A percentile compares a stretch with the other conserved stretches of the same genome.
Conservation (phyloP, 176 grass and related monocot genomes). For the Luzula sylvatica region DNA sequence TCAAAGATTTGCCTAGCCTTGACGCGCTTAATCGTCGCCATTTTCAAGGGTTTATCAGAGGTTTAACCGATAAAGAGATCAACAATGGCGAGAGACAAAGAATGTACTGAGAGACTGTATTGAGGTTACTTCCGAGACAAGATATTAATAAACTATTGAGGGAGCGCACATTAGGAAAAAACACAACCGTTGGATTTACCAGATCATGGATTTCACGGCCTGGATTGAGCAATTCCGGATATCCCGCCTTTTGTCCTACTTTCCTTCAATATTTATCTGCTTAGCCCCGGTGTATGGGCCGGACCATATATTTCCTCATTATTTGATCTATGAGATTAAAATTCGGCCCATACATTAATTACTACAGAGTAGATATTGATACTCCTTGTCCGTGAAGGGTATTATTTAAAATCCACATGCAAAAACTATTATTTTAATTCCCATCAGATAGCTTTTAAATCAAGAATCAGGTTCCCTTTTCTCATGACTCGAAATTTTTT, state of each 20-base stretch:
- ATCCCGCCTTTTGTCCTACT: neutral
- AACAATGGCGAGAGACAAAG: neutral
- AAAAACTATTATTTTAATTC: neutral
- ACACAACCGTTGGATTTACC: constrained; percentile 1
- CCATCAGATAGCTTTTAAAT: too few relatives aligned
- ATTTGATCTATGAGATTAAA: too few relatives aligned
- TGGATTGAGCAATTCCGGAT: neutral
- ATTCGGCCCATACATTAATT: too few relatives aligned
- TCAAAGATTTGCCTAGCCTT: constrained; percentile 50
- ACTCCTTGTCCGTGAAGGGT: constrained; percentile 9
- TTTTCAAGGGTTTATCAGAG: neutral
- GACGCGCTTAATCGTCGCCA: constrained; percentile 33
- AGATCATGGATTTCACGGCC: constrained; percentile 10
- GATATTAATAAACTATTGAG: neutral
- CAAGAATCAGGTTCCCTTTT: too few relatives aligned
- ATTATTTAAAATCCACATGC: neutral
- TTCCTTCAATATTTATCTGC: neutral
- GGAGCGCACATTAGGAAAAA: neutral
- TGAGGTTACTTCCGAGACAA: neutral
- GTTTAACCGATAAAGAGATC: neutral
- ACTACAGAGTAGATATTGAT: neutral
- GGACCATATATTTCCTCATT: too few relatives aligned
- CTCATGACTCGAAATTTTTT: too few relatives aligned
- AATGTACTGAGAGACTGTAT: neutral
- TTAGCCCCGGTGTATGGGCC: neutral